These are phyloP conservation scores for Emergomyces pasteurianus DNA, from an alignment of 2,329 filamentous ascomycete species.

Conservation along the genomic window DNA sequence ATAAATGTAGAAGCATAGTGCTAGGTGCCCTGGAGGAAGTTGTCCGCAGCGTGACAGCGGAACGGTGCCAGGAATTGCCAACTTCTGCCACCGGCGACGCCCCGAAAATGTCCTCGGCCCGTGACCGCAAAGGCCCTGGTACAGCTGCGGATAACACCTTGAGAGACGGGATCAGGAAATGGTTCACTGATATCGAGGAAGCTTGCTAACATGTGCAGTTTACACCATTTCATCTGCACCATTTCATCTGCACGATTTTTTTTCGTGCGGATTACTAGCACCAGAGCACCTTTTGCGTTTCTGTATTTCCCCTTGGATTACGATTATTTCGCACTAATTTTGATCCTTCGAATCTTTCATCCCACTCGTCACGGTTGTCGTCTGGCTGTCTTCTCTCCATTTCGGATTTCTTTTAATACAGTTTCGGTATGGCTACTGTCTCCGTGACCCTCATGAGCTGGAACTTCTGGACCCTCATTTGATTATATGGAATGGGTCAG, in stretches of 20 bases:
- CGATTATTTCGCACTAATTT: background rate
- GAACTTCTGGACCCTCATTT: too few relatives aligned
- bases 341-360: background rate
- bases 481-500: too few relatives aligned
- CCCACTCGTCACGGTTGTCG: background rate
- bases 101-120: conserved; percentile 16
- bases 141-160: conserved; percentile 38
- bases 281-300: background rate
- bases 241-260: background rate
- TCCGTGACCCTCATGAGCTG: background rate
- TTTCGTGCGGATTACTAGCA: background rate
- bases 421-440: background rate
- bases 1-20: conserved; percentile 43
- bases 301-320: background rate
- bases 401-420: background rate
- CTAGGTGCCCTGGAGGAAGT: conserved; percentile 47
- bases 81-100: conserved; percentile 18
- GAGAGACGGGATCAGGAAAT: conserved; percentile 45
- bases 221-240: background rate
- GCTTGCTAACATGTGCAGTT: conserved; percentile 19
- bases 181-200: conserved; percentile 41
- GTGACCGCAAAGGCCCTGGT: conserved; percentile 23
- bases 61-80: conserved; percentile 31
- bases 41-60: conserved; percentile 42
- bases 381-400: background rate